phyloP scores from a whole-genome alignment of 805 yeast species.

The Starmerella apicola region DNA sequence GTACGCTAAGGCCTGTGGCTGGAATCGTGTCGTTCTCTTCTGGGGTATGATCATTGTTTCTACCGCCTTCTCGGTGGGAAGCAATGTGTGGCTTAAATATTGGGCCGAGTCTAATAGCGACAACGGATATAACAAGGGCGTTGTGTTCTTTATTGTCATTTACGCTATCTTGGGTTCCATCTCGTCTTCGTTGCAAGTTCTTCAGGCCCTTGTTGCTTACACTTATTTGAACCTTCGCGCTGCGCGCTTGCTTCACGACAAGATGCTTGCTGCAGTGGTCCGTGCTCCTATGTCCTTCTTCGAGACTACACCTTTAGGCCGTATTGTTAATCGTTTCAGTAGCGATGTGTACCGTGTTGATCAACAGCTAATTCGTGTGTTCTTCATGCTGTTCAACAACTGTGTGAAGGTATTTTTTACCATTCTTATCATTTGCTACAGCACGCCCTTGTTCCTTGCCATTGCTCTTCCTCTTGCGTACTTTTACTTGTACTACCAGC shows the following conservation, averaged over 20 bases:
- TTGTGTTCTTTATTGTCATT: constrained; percentile 57
- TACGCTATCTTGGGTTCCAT: constrained; percentile 65
- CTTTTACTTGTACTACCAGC: constrained; percentile 59
- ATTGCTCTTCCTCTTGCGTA: constrained; percentile 56
- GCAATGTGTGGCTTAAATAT: constrained; percentile 87
- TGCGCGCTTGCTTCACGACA: constrained; percentile 55
- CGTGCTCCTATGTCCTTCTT: constrained; percentile 90
- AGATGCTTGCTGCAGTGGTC: constrained; percentile 60
- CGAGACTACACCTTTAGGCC: constrained; percentile 90
- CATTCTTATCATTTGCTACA: constrained; percentile 62
- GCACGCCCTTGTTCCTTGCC: constrained; percentile 78
- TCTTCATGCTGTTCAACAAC: constrained; percentile 29
- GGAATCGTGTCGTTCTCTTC: constrained; percentile 47
- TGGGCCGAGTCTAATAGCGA: constrained; percentile 87
- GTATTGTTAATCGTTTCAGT: constrained; percentile 80
- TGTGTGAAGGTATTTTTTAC: constrained; percentile 41
- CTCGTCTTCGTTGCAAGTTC: constrained; percentile 46
- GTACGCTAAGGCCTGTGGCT: constrained; percentile 81
- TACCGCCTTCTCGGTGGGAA: constrained; percentile 48
- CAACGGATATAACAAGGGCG: constrained; percentile 57
- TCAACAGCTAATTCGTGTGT: constrained; percentile 39
- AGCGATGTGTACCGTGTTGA: constrained; percentile 83
- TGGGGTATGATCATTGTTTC: constrained; percentile 44
- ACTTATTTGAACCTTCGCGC: constrained; percentile 50
- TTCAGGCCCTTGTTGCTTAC: constrained; percentile 44